Base-by-base conservation (phyloP, 2,329 filamentous ascomycete species). In the Neonectria faginata region DNA sequence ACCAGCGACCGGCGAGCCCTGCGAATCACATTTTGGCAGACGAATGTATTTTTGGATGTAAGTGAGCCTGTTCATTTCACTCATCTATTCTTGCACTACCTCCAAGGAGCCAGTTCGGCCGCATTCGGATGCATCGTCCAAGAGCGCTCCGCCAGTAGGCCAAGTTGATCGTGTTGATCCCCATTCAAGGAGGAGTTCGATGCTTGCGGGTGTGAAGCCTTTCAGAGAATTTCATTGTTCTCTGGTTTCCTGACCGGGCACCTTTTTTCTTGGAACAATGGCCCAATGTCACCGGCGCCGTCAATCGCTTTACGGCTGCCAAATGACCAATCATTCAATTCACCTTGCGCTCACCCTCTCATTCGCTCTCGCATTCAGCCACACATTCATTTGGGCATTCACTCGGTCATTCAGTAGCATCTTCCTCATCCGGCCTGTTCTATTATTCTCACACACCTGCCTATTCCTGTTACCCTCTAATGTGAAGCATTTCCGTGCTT, bases 211-310 rank as follows among this genome's bases (percentile, higher is more conserved):
- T 7, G 12, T 10, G 12, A 36, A 14, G 12, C 33, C 3, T 36
- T 36, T 36, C 33, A 12, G 12, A 36, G 5, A 16, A 36, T 14
- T 36, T 16, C 25, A 39, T 44, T 54, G 50, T 41, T 53, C 31
- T 20, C 29, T n/a, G 6, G 9, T 50, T 25, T 39, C 36, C 14
- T 39, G 36, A 39, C 7, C 10, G 14, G 36, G 36, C 5, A 14
- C 6, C 14, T 54, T 16, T 60, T 54, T 60, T 60, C 39, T 6
- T 25, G 25, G 45, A 53, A n/a, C 36, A 39, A 39, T 39, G 16
- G 6, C 8, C n/a, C 11, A 12, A n/a, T 42, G 39, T 9, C 11
- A 12, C 18, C 16, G n/a, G n/a, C 39, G 7, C 16, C 8, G 39
- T 20, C 39, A 42, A 10, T 42, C n/a, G 18, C 39, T 39, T 39